Base-by-base conservation (phyloP, 1,284 basidiomycete genomes). In the Abortiporus biennis region DNA sequence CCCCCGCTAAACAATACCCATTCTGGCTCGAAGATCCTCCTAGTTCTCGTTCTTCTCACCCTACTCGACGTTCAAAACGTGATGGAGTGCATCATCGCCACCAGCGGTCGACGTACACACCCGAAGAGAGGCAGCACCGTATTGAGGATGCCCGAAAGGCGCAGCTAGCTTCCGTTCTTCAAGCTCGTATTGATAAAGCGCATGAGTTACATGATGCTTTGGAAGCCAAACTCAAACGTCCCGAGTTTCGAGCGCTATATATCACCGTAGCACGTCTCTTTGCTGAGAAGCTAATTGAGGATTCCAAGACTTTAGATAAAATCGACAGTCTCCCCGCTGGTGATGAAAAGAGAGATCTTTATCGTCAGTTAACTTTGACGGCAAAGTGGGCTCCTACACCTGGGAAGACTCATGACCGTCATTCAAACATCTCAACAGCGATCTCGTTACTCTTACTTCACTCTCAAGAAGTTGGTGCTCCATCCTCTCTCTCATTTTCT, bases 311-410 rank as follows among this genome's bases (percentile, higher is more conserved):
- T 6, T 61, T 78, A 20, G 40, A 61, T 6, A 51, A 63, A 40
- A 54, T 66, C 25, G 54, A 63, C 6, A 30, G 48, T 2, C 8
- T 9, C 27, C 4, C 22, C n/a, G 52, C 71, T 2, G 49, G 56
- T 25, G 54, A 57, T 3, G 62, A 70, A 34, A 58, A 58, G n/a
- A 47, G 56, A 22, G 31, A 55, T 0, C 61, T 78, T 24, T 52
- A 70, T 15, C 62, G 60, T 44, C 58, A 65, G 22, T 61, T 85
- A 21, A 73, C 71, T 2, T 71, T 82, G 11, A 79, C 72, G 1
- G 69, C 69, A 4, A 87, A 86, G 58, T 86, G 82, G 82, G 80
- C 80, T 0, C 83, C 84, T 0, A 72, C 75, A 1, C 75, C 78
- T 3, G 67, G 60, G 2, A 59, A 66, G 3, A 67, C 75, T 1